These are phyloP conservation scores for Ceratocystis lukuohia DNA, from an alignment of 2,329 filamentous ascomycete genomes.

Conservation along the genomic window DNA sequence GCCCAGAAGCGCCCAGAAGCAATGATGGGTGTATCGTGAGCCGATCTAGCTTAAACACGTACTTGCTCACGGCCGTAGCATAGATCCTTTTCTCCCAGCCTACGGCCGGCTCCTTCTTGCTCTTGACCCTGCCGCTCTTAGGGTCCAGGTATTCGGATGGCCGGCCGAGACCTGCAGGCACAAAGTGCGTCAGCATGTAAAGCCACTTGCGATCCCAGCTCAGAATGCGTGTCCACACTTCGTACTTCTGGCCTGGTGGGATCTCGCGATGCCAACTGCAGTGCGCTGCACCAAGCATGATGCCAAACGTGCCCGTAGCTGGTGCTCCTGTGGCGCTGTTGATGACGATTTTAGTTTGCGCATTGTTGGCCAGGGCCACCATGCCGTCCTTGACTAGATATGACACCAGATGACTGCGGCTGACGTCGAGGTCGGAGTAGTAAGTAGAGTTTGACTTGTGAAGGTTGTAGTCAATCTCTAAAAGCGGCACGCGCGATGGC, in stretches of 20 bases:
- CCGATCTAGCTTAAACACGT: constrained; percentile 69
- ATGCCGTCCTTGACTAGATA: constrained; percentile 50
- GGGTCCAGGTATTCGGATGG: constrained; percentile 41
- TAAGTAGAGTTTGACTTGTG: constrained; percentile 79
- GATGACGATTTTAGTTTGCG: constrained; percentile 36
- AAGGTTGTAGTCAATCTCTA: constrained; percentile 77
- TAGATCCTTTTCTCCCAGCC: constrained; percentile 49
- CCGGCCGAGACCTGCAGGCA: constrained; percentile 46
- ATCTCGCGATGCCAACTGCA: constrained; percentile 66
- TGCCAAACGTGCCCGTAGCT: constrained; percentile 40
- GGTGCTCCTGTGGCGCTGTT: constrained; percentile 36
- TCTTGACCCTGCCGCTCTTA: constrained; percentile 32
- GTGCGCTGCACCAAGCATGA: constrained; percentile 59
- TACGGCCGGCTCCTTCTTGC: constrained; percentile 25
- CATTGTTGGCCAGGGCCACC: constrained; percentile 37
- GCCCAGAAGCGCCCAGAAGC: constrained; percentile 53
- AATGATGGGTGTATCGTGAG: constrained; percentile 74
- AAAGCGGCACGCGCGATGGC: constrained; percentile 50
- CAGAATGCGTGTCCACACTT: constrained; percentile 59
- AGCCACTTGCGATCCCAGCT: constrained; percentile 74
- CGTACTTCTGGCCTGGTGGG: constrained; percentile 52
- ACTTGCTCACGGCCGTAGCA: constrained; percentile 63
- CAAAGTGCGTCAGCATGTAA: constrained; percentile 61
- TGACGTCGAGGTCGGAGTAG: constrained; percentile 73
- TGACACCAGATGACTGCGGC: constrained; percentile 66